These are phyloP conservation scores for Haplographium delicatum DNA, from an alignment of 495 filamentous ascomycete species.

Conservation along the genomic window DNA sequence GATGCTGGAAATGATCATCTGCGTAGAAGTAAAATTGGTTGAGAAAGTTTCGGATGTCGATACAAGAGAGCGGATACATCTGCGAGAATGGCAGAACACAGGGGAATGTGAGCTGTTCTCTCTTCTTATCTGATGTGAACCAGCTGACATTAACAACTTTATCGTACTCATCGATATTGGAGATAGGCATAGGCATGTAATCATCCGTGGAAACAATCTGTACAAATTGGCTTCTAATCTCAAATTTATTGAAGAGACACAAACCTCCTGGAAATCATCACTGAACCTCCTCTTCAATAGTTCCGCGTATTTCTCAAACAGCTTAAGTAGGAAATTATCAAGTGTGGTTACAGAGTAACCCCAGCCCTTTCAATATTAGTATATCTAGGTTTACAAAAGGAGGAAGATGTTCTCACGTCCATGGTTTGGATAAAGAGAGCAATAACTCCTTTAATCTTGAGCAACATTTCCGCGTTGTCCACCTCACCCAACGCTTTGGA, in stretches of 20 bases:
- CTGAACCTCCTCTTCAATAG: constrained; percentile 87
- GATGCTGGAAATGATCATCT: constrained; percentile 87
- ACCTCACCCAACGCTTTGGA: constrained; percentile 69
- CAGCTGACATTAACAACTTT: constrained; percentile 91
- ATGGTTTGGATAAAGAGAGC: constrained; percentile 96
- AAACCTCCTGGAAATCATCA: constrained; percentile 85
- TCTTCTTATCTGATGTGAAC: constrained; percentile 85
- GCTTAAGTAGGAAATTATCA: constrained; percentile 71
- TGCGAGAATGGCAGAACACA: constrained; percentile 94
- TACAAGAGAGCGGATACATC: constrained; percentile 98
- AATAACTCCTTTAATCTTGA: constrained; percentile 88
- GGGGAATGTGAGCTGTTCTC: too few relatives aligned
- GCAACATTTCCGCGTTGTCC: constrained; percentile 73
- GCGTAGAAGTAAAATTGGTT: constrained; percentile 96
- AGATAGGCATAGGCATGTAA: constrained; percentile 98
- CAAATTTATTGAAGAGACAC: constrained; percentile 3
- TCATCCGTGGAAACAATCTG: constrained; percentile 94
- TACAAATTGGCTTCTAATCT: constrained; percentile 6
- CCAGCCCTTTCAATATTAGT: constrained; percentile 59
- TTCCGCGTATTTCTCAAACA: constrained; percentile 92
- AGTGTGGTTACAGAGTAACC: constrained; percentile 76
- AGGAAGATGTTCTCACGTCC: constrained; percentile 52
- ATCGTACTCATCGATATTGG: constrained; percentile 83
- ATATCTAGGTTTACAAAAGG: constrained; percentile 15
- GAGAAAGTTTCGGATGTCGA: constrained; percentile 92